Evolutionary conservation across 805 yeast species (phyloP).

Genomic region (Diddensiella santjacobensis): DNA sequence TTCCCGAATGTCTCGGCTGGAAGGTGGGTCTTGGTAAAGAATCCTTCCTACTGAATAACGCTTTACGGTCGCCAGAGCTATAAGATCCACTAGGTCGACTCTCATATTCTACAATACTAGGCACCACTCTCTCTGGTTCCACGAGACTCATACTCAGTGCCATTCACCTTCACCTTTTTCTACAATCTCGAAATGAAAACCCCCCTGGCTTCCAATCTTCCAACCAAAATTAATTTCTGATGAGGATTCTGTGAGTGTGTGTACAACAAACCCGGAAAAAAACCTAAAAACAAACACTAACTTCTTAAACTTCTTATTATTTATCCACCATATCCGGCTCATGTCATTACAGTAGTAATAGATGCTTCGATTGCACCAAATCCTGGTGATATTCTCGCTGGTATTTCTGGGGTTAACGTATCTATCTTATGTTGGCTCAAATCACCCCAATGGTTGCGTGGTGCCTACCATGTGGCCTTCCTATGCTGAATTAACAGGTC

Average conservation of each 20-base stretch:
- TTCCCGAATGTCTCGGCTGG: not conserved
- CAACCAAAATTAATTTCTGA: no score
- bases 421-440: not conserved
- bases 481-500: conserved; percentile 21
- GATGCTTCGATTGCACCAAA: conserved; percentile 1
- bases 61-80: conserved; percentile 9
- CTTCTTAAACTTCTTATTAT: not conserved
- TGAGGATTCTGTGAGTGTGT: not conserved
- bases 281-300: not conserved
- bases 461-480: conserved; percentile 22
- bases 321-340: not conserved
- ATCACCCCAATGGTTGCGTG: conserved; percentile 18
- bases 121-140: not conserved
- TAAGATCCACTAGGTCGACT: conserved; percentile 13
- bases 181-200: not conserved
- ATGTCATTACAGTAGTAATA: not conserved
- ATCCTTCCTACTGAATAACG: conserved; percentile 5
- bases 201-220: no score
- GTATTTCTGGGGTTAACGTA: conserved; percentile 3
- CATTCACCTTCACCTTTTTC: not conserved
- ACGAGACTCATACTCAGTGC: not conserved
- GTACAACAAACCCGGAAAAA: not conserved
- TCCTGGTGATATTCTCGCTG: conserved; percentile 4
- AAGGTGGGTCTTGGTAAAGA: not conserved
- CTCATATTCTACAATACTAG: conserved; percentile 1